A percentile compares a stretch with the other conserved stretches of the same genome.
These are phyloP conservation scores for Madurella mycetomatis DNA, from an alignment of 2,329 filamentous ascomycete genomes.

Conservation along the genomic window DNA sequence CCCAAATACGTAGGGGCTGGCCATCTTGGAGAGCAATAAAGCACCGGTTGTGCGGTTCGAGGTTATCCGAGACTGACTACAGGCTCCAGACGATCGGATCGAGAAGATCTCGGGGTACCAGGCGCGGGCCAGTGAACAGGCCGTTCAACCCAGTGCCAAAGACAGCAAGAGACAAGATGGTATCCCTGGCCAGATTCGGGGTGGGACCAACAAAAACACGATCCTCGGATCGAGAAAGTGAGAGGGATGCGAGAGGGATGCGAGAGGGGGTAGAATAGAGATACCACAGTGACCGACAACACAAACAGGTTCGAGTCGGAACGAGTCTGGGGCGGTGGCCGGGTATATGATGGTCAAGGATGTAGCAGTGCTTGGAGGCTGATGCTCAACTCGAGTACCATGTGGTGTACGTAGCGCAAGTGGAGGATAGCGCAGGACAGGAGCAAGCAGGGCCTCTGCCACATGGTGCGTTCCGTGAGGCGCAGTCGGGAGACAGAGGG, in stretches of 20 bases:
- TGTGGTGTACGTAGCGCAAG: neutral
- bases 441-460: neutral
- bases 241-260: too few species aligned
- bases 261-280: too few species aligned
- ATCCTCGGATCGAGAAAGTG: too few species aligned
- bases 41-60: too few species aligned
- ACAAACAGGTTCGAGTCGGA: neutral
- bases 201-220: too few species aligned
- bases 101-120: neutral
- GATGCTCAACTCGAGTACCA: neutral
- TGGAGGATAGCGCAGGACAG: neutral
- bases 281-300: too few species aligned
- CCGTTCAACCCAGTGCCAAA: neutral
- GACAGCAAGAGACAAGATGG: neutral
- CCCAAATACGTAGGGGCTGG: conserved; percentile 3
- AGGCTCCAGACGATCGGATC: neutral
- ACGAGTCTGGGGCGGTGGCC: conserved; percentile 4
- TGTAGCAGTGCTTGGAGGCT: neutral
- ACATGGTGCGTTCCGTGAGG: conserved; percentile 2
- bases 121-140: neutral
- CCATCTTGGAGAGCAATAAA: conserved; percentile 1
- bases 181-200: neutral
- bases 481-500: neutral
- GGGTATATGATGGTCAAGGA: conserved; percentile 1
- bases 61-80: too few species aligned